Evolutionary conservation across 1,139 yeast species (phyloP), one percentile per base, ranked within the genome.

Genomic region (Sugiyamaella japonica): DNA sequence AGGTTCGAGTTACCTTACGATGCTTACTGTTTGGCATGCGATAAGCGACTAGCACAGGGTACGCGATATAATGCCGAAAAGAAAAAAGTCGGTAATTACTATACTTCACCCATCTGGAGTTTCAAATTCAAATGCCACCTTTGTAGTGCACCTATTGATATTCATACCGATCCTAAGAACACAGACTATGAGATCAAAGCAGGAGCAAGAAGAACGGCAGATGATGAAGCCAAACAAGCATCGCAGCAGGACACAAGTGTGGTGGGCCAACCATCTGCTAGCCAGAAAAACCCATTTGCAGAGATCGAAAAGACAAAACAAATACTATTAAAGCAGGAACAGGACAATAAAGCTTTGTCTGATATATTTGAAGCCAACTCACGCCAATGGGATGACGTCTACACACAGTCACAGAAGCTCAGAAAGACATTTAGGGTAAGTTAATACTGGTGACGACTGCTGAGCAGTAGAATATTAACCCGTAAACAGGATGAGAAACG

Each of bases 61-160:
- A 62, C 63, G 6, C 61, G 74, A 10, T 70, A 61, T 59, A 70
- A 70, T 54, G 74, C 74, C 10, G 66, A 64, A 38, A 70, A 70
- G 60, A 60, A 60, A 29, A 61, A 59, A 50, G 58, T 58, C 23
- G 74, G 73, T 5, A 53, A 53, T 25, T 70, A 69, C 51, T 66
- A 57, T 23, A 58, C 69, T 7, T 64, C 69, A 3, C 67, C 71
- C 7, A 65, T 70, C 9, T 70, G 67, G 64, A 58, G 63, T 9
- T 70, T 70, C 50, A 52, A 58, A 15, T 55, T 70, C 51, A 68
- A 67, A 34, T 70, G 73, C 44, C 64, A 63, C 5, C 54, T 61
- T 8, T 70, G 74, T 53, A 43, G 60, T 7, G 61, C 64, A 37
- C 16, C 28, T 5, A 59, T 70, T 36, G 67, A 59, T 23, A 67